These are phyloP conservation scores for Picea sitchensis DNA, from an alignment of 75 land plant genomes.

Conservation along the genomic window DNA sequence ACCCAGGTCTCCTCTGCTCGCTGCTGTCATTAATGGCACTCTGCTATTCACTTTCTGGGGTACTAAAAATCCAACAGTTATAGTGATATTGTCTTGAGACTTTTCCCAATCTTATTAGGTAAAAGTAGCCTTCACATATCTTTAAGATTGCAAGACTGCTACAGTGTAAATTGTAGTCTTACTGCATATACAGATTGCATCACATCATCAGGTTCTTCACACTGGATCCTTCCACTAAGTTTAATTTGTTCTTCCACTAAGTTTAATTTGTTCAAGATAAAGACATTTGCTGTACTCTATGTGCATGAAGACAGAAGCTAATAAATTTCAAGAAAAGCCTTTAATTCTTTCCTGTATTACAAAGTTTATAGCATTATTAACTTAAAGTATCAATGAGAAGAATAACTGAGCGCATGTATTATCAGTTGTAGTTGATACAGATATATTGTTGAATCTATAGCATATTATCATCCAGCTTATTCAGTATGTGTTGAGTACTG, in stretches of 20 bases:
- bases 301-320: not conserved
- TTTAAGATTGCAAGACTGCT: too few relatives aligned
- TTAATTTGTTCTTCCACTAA: not conserved
- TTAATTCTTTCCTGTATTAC: not conserved
- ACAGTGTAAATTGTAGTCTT: too few relatives aligned
- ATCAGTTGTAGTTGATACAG: too few relatives aligned
- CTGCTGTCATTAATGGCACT: too few relatives aligned
- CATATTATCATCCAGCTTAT: not conserved
- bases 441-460: not conserved
- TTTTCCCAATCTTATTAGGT: not conserved
- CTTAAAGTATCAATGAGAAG: too few relatives aligned
- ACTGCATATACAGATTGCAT: not conserved
- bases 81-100: not conserved
- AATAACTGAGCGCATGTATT: too few relatives aligned
- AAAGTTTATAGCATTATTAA: not conserved
- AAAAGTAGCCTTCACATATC: not conserved
- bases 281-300: not conserved
- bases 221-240: not conserved
- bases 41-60: too few relatives aligned
- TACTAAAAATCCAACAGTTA: not conserved
- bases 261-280: not conserved
- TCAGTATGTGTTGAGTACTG: slow-evolving; percentile 1
- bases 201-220: not conserved
- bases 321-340: not conserved
- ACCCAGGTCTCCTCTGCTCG: too few relatives aligned